Conservation (phyloP, 345 rosid genomes). For the Durio zibethinus region DNA sequence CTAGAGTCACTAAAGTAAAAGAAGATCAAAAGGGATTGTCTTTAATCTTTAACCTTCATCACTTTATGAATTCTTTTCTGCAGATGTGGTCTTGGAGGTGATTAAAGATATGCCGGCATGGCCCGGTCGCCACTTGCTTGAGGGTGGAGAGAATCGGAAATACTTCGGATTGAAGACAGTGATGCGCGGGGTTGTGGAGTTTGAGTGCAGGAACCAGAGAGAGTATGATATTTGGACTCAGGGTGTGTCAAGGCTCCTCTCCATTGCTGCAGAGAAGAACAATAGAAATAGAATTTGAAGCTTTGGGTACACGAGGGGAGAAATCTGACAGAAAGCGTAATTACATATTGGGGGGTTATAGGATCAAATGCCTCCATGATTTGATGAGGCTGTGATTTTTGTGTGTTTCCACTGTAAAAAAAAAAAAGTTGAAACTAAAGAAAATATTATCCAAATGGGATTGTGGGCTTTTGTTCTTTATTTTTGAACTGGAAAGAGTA, state of each 20-base stretch:
- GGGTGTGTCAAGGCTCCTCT: constrained; percentile 80
- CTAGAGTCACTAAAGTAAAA: constrained; percentile 40
- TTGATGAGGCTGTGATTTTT: constrained; percentile 13
- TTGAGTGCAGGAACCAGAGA: constrained; percentile 73
- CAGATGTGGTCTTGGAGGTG: constrained; percentile 78
- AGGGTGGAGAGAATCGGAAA: constrained; percentile 69
- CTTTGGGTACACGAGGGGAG: not conserved
- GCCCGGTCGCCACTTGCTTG: constrained; percentile 85
- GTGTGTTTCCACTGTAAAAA: constrained; percentile 21
- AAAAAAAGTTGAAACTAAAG: constrained; percentile 18
- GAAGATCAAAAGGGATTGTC: constrained; percentile 38
- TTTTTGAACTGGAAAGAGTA: constrained; percentile 24
- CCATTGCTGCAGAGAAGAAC: constrained; percentile 57
- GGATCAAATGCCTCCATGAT: constrained; percentile 8
- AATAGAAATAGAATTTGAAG: constrained; percentile 51
- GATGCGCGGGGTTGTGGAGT: constrained; percentile 59
- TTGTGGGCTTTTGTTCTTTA: constrained; percentile 10
- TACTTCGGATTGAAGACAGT: constrained; percentile 77
- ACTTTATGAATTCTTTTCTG: constrained; percentile 25
- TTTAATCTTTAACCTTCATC: constrained; percentile 10
- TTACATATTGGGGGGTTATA: constrained; percentile 8
- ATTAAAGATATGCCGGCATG: constrained; percentile 73
- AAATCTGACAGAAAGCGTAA: not conserved
- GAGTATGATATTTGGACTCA: constrained; percentile 91
- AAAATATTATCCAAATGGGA: constrained; percentile 15